These are phyloP conservation scores for Maudiozyma barnettii DNA, from an alignment of 805 yeast genomes.

Conservation along the genomic window DNA sequence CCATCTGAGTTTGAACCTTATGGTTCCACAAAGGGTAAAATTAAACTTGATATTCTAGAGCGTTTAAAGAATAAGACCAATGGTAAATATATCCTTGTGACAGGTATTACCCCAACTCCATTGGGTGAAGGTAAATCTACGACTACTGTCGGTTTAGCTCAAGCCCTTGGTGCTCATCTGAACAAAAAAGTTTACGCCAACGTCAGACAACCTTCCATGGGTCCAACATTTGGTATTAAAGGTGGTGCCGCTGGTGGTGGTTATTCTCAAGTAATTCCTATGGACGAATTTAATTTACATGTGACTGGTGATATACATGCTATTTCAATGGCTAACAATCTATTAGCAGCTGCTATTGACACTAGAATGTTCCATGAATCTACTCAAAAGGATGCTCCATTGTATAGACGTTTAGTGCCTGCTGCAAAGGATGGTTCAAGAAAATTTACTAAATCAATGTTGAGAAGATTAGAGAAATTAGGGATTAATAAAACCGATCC, in stretches of 20 bases:
- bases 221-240: constrained; percentile 96
- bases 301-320: constrained; percentile 93
- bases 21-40: constrained; percentile 72
- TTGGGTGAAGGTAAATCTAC: constrained; percentile 97
- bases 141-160: constrained; percentile 93
- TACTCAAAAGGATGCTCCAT: constrained; percentile 63
- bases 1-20: constrained; percentile 63
- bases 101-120: constrained; percentile 98
- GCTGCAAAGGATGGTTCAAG: constrained; percentile 55
- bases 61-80: constrained; percentile 50
- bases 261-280: constrained; percentile 93
- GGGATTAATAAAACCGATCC: constrained; percentile 66
- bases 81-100: constrained; percentile 85
- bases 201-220: constrained; percentile 97
- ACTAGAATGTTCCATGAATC: constrained; percentile 78
- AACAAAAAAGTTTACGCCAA: constrained; percentile 79
- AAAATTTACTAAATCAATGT: constrained; percentile 58
- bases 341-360: constrained; percentile 78
- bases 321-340: constrained; percentile 70
- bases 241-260: constrained; percentile 99
- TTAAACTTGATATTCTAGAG: constrained; percentile 51
- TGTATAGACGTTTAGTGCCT: constrained; percentile 69
- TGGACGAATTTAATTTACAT: constrained; percentile 98
- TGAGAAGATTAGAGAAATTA: constrained; percentile 54
- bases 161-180: constrained; percentile 88